Evolutionary conservation across 176 grass and related monocot genomes (phyloP).

Genomic region (Leersia perrieri): DNA sequence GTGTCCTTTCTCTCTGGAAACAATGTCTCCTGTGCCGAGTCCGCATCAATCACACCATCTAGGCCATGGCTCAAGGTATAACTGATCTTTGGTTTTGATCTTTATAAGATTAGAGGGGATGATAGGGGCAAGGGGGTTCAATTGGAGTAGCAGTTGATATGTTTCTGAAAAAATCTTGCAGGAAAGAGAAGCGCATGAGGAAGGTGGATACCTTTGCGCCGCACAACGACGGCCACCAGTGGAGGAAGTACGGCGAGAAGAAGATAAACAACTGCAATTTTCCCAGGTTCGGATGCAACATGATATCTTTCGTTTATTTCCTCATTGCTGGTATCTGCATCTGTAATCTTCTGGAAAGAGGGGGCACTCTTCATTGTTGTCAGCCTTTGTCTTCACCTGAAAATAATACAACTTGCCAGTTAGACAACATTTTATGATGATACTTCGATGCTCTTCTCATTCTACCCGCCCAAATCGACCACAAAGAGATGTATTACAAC

Average conservation of each 20-base stretch:
- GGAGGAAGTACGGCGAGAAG: slow-evolving; percentile 98
- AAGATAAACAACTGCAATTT: slow-evolving; percentile 70
- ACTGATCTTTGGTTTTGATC: neutral
- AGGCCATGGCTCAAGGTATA: slow-evolving; percentile 40
- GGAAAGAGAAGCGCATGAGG: slow-evolving; percentile 54
- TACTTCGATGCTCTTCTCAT: neutral
- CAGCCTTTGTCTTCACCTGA: neutral
- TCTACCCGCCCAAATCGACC: neutral
- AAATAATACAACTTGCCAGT: neutral
- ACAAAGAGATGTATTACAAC: neutral
- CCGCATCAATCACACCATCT: slow-evolving; percentile 34
- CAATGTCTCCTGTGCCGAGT: slow-evolving; percentile 55
- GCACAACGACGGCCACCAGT: slow-evolving; percentile 78
- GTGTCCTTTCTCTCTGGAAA: neutral
- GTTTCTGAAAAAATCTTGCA: slow-evolving; percentile 12
- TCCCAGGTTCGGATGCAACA: slow-evolving; percentile 23
- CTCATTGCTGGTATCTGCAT: neutral
- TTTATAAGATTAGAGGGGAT: neutral
- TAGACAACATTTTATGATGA: neutral
- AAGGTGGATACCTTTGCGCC: slow-evolving; percentile 63
- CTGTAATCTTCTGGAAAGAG: neutral
- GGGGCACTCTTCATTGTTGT: neutral
- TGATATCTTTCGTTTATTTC: neutral
- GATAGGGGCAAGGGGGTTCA: neutral
- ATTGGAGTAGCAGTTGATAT: slow-evolving; percentile 1